Percentiles rank a stretch among this genome's conserved stretches.
phyloP scores from a whole-genome alignment of 176 grass and related monocot genomes.

The Elymus sibiricus region DNA sequence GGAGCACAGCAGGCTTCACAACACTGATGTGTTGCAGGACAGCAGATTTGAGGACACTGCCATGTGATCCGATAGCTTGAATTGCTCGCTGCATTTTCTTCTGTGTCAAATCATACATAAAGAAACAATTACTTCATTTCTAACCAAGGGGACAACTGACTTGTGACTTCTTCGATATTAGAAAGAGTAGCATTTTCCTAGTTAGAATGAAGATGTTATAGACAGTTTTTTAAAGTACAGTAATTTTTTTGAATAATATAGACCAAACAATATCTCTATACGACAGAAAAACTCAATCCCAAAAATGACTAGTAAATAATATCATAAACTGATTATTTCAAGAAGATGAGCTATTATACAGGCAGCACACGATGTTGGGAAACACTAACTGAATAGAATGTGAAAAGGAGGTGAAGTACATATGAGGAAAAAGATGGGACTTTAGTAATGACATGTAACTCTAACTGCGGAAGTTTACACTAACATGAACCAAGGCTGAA shows the following conservation, averaged over 20 bases:
- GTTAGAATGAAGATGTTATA: not conserved
- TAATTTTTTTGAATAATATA: not conserved
- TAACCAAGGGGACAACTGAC: not conserved
- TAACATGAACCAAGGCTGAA: not conserved
- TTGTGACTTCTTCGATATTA: not conserved
- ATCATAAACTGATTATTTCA: not conserved
- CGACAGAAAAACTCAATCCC: not conserved
- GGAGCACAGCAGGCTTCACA: conserved; percentile 45
- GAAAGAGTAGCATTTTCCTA: not conserved
- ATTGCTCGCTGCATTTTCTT: conserved; percentile 79
- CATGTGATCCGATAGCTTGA: conserved; percentile 56
- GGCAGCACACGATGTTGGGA: not conserved
- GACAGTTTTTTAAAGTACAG: not conserved
- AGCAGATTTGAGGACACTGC: conserved; percentile 52
- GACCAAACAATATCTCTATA: not conserved
- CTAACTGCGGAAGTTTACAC: not conserved
- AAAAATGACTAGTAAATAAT: not conserved
- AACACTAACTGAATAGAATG: not conserved
- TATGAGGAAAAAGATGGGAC: not conserved
- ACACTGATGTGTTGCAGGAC: conserved; percentile 52
- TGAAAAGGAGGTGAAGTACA: not conserved
- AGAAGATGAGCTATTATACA: conserved; percentile 1
- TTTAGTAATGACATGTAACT: not conserved
- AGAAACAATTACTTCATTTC: conserved; percentile 18
- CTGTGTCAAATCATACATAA: conserved; percentile 33